Conservation (phyloP, 2,329 filamentous ascomycete genomes). For the Calonectria hongkongensis region DNA sequence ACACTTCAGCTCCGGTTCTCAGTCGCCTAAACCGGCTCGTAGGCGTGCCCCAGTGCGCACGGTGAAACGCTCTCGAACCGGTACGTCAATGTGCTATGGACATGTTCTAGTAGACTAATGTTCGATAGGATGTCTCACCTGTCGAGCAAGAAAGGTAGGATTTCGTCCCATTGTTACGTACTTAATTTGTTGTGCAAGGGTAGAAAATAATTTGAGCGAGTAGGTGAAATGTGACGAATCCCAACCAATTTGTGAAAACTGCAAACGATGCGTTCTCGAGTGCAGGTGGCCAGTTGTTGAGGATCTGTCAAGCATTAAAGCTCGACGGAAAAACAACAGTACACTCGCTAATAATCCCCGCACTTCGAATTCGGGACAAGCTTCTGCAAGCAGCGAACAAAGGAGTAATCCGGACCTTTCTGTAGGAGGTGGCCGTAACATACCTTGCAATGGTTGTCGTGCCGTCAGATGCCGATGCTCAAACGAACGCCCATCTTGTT, state of each 20-base stretch:
- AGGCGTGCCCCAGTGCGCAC: neutral
- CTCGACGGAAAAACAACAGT: constrained; percentile 5
- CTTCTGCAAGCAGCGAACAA: neutral
- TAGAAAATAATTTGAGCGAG: neutral
- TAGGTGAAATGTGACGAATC: constrained; percentile 34
- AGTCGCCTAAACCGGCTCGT: neutral
- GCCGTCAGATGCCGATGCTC: neutral
- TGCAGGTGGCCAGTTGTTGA: constrained; percentile 33
- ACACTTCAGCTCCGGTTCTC: constrained; percentile 5
- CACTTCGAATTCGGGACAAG: neutral
- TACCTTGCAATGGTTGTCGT: constrained; percentile 1
- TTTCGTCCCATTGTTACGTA: neutral
- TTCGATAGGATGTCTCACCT: constrained; percentile 25
- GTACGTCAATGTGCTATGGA: neutral
- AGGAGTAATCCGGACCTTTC: neutral
- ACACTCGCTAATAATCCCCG: neutral
- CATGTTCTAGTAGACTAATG: neutral
- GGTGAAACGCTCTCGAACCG: constrained; percentile 27
- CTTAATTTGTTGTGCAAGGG: too few relatives aligned
- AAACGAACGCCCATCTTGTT: constrained; percentile 3
- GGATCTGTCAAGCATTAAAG: constrained; percentile 11
- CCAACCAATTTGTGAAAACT: constrained; percentile 28
- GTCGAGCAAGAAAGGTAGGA: constrained; percentile 30
- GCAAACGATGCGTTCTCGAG: constrained; percentile 26
- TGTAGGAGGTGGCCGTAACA: neutral